phyloP scores from a whole-genome alignment of 768 basidiomycete genomes.

The Russula ochroleuca region DNA sequence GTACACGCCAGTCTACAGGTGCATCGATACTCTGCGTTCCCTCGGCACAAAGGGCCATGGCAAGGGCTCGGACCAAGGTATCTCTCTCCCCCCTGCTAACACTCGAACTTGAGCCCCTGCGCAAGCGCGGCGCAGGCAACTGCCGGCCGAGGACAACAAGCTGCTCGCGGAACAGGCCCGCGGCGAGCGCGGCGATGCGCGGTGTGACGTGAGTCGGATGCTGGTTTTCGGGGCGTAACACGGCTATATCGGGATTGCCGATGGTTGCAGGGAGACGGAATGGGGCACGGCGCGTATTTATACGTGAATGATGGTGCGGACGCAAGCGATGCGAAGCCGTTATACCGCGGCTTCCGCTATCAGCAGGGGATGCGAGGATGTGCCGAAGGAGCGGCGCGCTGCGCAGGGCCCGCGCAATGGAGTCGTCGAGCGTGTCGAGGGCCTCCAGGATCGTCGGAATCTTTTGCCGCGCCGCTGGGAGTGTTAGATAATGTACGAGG shows the following conservation, averaged over 20 bases:
- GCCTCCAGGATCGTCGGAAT: conserved; percentile 13
- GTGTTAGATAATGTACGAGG: background rate
- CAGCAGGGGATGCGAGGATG: background rate
- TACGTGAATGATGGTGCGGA: background rate
- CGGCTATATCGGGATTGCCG: conserved; percentile 52
- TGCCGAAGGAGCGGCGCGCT: conserved; percentile 11
- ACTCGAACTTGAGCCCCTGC: background rate
- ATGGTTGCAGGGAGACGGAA: conserved; percentile 16
- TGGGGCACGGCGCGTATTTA: background rate
- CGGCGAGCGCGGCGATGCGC: conserved; percentile 48
- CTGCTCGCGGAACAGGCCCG: conserved; percentile 50
- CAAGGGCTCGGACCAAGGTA: conserved; percentile 5
- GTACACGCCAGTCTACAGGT: conserved; percentile 15
- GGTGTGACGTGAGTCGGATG: conserved; percentile 61
- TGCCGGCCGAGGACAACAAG: conserved; percentile 51
- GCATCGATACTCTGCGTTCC: conserved; percentile 18
- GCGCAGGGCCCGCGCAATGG: background rate
- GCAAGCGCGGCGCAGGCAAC: conserved; percentile 28
- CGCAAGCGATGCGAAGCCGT: background rate
- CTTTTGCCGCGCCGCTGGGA: background rate
- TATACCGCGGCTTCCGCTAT: background rate
- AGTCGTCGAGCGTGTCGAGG: conserved; percentile 16
- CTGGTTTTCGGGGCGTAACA: conserved; percentile 52
- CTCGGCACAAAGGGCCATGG: conserved; percentile 17
- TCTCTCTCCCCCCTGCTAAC: conserved; percentile 4